Conservation (phyloP, 495 filamentous ascomycete genomes). For the Podospora pseudoanserina region DNA sequence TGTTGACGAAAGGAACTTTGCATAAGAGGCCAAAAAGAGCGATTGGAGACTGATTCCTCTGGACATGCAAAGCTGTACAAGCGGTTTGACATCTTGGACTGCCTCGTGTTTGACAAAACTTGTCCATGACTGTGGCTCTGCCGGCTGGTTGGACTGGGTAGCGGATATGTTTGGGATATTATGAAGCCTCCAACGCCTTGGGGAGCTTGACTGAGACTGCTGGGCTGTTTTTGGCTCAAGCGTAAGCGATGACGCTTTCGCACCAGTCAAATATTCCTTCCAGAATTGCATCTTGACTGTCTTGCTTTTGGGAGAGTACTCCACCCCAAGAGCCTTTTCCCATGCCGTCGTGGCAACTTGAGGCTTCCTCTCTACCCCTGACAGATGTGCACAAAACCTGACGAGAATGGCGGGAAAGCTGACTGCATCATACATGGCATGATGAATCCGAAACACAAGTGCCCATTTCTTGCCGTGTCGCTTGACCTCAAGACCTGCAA, state of each 20-base stretch:
- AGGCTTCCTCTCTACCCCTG: not conserved
- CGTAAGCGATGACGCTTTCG: not conserved
- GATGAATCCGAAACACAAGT: conserved; percentile 56
- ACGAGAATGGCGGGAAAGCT: conserved; percentile 55
- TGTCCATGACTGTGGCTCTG: conserved; percentile 6
- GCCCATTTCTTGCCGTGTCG: conserved; percentile 17
- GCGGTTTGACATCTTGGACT: conserved; percentile 15
- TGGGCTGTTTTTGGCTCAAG: not conserved
- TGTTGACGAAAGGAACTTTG: conserved; percentile 20
- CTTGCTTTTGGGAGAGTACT: conserved; percentile 8
- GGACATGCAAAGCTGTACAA: conserved; percentile 20
- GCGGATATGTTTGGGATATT: not conserved
- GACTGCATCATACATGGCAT: conserved; percentile 76
- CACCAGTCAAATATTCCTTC: conserved; percentile 47
- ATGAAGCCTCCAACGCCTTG: not conserved
- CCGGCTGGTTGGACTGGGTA: not conserved
- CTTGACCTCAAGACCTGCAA: conserved; percentile 12
- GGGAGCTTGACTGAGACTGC: not conserved
- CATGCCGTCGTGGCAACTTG: not conserved
- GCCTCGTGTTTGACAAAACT: conserved; percentile 16
- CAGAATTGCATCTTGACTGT: conserved; percentile 47
- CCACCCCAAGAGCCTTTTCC: not conserved
- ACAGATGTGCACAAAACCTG: conserved; percentile 28
- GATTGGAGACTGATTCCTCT: conserved; percentile 40
- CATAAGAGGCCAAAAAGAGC: conserved; percentile 43